Evolutionary conservation across 139 green algal species (phyloP).

Genomic region (Coccomyxa sp.): DNA sequence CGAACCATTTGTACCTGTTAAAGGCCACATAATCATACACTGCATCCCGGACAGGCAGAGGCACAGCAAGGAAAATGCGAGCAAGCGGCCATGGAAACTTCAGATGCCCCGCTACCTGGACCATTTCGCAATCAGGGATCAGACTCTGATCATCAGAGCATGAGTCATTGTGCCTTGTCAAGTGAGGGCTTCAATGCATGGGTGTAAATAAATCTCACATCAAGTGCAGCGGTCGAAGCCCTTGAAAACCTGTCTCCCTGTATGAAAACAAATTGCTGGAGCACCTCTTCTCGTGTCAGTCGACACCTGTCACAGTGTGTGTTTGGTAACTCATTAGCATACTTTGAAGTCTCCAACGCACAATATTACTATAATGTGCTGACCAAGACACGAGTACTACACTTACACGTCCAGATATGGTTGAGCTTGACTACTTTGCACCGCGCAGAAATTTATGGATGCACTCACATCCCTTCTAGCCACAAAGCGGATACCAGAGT

Average conservation of each 20-base stretch:
- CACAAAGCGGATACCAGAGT: background rate
- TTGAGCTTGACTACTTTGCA: background rate
- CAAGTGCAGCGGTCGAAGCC: background rate
- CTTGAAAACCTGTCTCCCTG: background rate
- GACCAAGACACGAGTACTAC: background rate
- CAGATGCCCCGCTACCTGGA: background rate
- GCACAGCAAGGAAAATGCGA: background rate
- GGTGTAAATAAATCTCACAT: background rate
- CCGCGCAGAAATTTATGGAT: background rate
- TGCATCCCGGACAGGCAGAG: background rate
- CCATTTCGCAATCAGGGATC: background rate
- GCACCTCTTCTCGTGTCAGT: background rate
- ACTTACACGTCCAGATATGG: background rate
- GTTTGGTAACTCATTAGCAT: background rate
- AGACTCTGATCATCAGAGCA: background rate
- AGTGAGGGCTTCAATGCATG: background rate
- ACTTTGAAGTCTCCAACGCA: background rate
- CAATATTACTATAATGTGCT: background rate
- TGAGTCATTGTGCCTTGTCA: background rate
- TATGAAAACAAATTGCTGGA: background rate
- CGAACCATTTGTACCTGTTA: background rate
- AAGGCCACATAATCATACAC: background rate
- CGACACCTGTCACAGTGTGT: background rate
- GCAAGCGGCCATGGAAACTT: background rate
- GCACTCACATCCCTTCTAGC: background rate